phyloP scores from a whole-genome alignment of 495 filamentous ascomycete species.

The Neurospora tetrasperma region DNA sequence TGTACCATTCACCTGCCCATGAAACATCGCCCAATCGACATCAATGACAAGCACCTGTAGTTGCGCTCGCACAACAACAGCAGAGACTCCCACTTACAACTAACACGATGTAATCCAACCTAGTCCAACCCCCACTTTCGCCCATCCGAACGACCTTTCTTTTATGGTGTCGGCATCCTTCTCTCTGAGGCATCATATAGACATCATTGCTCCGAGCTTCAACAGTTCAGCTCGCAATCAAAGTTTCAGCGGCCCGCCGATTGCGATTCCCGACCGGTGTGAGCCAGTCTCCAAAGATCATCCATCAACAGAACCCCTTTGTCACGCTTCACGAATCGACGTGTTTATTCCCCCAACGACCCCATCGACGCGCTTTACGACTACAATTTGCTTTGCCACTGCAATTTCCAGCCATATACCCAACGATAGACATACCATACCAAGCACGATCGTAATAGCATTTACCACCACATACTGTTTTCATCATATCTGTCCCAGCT shows the following conservation, averaged over 20 bases:
- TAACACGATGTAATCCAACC: background rate
- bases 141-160: background rate
- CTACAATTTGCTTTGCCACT: background rate
- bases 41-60: background rate
- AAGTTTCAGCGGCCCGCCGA: background rate
- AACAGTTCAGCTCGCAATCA: background rate
- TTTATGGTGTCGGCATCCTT: background rate
- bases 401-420: background rate
- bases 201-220: background rate
- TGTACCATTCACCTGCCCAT: background rate
- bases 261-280: background rate
- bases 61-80: background rate
- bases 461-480: background rate
- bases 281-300: background rate
- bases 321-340: background rate
- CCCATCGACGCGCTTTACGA: background rate
- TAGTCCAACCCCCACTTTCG: background rate
- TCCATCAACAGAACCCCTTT: background rate
- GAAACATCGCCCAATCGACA: background rate
- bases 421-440: background rate
- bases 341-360: background rate
- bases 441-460: background rate
- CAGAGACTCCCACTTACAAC: background rate
- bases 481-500: background rate
- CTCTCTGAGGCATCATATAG: background rate